Percentiles rank a stretch among this genome's conserved stretches.
phyloP scores from a whole-genome alignment of 2,329 filamentous ascomycete species.

The Alternaria conjuncta region DNA sequence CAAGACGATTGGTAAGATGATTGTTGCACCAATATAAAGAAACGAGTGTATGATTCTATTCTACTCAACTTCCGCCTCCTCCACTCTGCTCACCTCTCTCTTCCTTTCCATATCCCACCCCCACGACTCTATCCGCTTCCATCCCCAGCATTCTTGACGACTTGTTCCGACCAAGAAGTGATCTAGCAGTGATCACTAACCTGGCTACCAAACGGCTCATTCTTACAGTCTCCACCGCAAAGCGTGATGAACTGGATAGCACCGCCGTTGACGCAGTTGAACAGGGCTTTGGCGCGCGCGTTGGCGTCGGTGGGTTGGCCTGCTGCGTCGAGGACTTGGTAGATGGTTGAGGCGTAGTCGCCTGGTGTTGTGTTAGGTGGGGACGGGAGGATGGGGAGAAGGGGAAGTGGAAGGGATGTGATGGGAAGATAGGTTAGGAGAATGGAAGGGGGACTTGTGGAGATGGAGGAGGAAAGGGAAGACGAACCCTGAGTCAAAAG shows the following conservation, averaged over 20 bases:
- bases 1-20: neutral
- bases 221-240: neutral
- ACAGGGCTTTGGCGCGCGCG: neutral
- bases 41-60: neutral
- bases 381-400: neutral
- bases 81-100: neutral
- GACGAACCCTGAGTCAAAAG: neutral
- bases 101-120: too few relatives aligned
- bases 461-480: neutral
- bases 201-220: constrained; percentile 1
- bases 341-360: constrained; percentile 1
- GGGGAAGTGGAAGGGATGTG: too few relatives aligned
- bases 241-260: neutral
- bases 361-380: neutral
- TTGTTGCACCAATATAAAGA: neutral
- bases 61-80: neutral
- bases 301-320: neutral
- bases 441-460: too few relatives aligned
- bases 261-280: neutral
- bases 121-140: neutral
- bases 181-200: constrained; percentile 2
- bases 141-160: neutral
- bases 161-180: neutral
- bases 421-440: too few relatives aligned
- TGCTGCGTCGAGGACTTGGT: neutral